Evolutionary conservation across 2,329 filamentous ascomycete species (phyloP), one percentile per base, ranked within the genome.

Genomic region (Talaromyces amestolkiae): DNA sequence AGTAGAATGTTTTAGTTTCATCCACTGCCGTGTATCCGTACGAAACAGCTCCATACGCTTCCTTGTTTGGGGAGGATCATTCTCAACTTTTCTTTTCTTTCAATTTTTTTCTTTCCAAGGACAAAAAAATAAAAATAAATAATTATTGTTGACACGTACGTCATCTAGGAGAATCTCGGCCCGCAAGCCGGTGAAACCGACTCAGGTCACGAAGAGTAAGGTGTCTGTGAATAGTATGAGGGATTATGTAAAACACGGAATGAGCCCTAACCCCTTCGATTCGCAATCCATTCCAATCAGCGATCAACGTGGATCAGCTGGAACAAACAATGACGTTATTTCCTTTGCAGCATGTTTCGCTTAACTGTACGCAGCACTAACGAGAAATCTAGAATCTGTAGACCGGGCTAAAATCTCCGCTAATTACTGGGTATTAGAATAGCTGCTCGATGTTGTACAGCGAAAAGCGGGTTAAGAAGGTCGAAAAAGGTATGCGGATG

Each of bases 251-350:
- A 56, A 37, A 37, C 31, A 54, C 33, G 53, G 53, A 56, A 56
- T 56, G 53, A 37, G 51, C 17, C 31, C 31, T 35, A 27, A 13
- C 27, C 27, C 31, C 31, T 19, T 54, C 27, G 2, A 54, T 35
- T 54, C 49, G 47, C 49, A 19, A 2, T 59, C 41, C 58, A 49
- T 61, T 61, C 58, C 58, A 60, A 43, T 24, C 37, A 43, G 19
- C 27, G 56, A 45, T 33, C 22, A 33, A 47, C 27, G 41, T 37
- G 58, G 58, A 61, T 47, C 58, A 49, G 49, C 49, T 33, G 49
- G 15, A 53, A 53, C 49, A 31, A 53, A 53, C 49, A 49, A 60
- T 61, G 58, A 51, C 43, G 58, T 61, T 47, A 13, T 60, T 33
- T 33, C 13, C 17, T 27, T 33, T 33, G 47, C 22, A 27, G 47